Evolutionary conservation across 1,284 basidiomycete species (phyloP), one percentile per base, ranked within the genome.

Genomic region (Fomitopsis schrenkii): DNA sequence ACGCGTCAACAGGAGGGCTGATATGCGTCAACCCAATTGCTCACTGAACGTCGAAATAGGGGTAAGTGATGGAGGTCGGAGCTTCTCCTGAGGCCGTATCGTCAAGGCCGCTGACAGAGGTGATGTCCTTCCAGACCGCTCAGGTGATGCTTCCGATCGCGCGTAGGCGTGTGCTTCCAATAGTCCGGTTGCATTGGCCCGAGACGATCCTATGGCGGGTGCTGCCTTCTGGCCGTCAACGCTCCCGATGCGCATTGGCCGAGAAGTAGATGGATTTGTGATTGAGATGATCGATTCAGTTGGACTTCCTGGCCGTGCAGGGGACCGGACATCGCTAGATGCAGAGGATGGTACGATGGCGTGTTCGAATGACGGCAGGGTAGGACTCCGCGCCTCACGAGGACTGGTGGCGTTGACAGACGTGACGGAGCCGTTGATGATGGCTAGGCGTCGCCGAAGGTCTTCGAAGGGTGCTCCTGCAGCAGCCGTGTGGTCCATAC

Each of bases 181-280:
- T 36, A 91, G 71, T 0, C 94, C 94, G 1, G 85, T 79, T 0
- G 90, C 94, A 67, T 88, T 93, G 1, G 86, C 82, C 67, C 84
- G 87, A 0, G 90, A 91, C 0, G 93, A 91, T 2, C 89, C 93
- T 35, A 96, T 77, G 4, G 93, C 90, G 44, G 94, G 91, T 0
- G 91, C 90, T 5, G 92, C 92, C 70, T 95, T 95, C 67, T 87
- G 86, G 0, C 84, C 82, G 65, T 94, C 91, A 3, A 76, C 79
- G 52, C 82, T 83, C 5, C 88, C 89, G 19, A 90, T 77, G 30
- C 88, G 88, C 19, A 80, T 72, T 1, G 82, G 81, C 35, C 82
- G 80, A 62, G 88, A 79, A 0, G 80, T 79, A 7, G 82, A 79
- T 0, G 87, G 90, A 65, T 87, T 90, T 0, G 87, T 75, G 1